These are phyloP conservation scores for Arachnomyces sp. DNA, from an alignment of 2,329 filamentous ascomycete species.

Conservation along the genomic window DNA sequence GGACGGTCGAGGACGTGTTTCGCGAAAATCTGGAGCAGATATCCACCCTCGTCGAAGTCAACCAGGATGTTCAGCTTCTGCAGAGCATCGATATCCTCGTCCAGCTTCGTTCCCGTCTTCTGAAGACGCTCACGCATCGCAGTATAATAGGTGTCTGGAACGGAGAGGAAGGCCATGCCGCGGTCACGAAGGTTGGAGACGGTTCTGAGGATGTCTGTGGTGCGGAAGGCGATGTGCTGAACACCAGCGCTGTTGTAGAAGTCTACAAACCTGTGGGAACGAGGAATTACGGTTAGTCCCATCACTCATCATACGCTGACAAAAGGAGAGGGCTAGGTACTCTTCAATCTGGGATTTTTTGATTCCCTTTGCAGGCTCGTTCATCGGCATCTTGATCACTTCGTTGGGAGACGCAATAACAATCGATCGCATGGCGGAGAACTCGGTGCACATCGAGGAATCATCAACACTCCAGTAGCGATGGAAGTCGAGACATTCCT, in stretches of 20 bases:
- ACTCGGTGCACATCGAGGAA: slow-evolving; percentile 80
- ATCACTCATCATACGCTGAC: background rate
- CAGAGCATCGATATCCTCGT: slow-evolving; percentile 69
- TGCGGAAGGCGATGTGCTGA: slow-evolving; percentile 83
- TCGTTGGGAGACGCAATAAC: slow-evolving; percentile 80
- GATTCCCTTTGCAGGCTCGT: slow-evolving; percentile 79
- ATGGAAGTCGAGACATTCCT: slow-evolving; percentile 78
- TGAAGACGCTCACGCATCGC: slow-evolving; percentile 63
- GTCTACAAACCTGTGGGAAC: slow-evolving; percentile 44
- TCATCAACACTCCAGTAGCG: slow-evolving; percentile 95
- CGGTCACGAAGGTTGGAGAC: slow-evolving; percentile 66
- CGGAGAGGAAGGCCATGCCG: slow-evolving; percentile 79
- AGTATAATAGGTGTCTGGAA: slow-evolving; percentile 74
- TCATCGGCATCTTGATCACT: slow-evolving; percentile 92
- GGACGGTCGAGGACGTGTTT: slow-evolving; percentile 87
- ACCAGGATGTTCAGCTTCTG: slow-evolving; percentile 74
- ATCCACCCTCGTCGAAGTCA: slow-evolving; percentile 85
- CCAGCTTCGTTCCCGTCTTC: slow-evolving; percentile 47
- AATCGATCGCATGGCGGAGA: slow-evolving; percentile 73
- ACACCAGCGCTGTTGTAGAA: slow-evolving; percentile 83
- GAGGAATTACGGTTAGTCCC: slow-evolving; percentile 6
- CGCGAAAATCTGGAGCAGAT: slow-evolving; percentile 65
- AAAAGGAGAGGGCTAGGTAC: slow-evolving; percentile 33
- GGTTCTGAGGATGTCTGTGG: slow-evolving; percentile 63
- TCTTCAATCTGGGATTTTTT: slow-evolving; percentile 89